These are phyloP conservation scores for Penicillium palitans DNA, from an alignment of 2,329 filamentous ascomycete genomes.

Conservation along the genomic window DNA sequence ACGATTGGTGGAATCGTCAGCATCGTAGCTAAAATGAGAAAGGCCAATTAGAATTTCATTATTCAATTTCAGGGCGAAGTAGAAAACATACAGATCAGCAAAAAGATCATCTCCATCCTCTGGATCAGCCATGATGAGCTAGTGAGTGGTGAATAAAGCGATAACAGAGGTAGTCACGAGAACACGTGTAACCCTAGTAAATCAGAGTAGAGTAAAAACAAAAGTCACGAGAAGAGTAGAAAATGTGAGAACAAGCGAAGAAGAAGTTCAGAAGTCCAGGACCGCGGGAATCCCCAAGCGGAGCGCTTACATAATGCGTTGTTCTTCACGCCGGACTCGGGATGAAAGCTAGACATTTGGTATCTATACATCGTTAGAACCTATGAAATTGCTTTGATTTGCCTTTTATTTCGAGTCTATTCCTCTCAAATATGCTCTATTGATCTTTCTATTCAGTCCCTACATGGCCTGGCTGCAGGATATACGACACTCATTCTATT, in stretches of 20 bases:
- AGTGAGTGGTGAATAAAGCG: background rate
- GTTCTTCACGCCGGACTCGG: background rate
- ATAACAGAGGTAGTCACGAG: background rate
- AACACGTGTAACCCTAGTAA: background rate
- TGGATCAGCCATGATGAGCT: slow-evolving; percentile 69
- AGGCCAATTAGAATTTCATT: slow-evolving; percentile 13
- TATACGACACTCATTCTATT: slow-evolving; percentile 8
- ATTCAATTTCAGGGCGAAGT: background rate
- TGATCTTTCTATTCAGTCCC: slow-evolving; percentile 1
- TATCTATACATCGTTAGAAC: slow-evolving; percentile 1
- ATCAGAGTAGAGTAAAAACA: background rate
- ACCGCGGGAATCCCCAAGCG: slow-evolving; percentile 17
- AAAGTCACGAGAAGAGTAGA: background rate
- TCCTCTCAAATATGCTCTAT: background rate
- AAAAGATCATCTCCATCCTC: slow-evolving; percentile 94
- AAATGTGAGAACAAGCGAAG: slow-evolving; percentile 6
- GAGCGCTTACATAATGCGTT: slow-evolving; percentile 20
- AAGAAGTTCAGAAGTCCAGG: slow-evolving; percentile 20
- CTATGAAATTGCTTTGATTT: background rate
- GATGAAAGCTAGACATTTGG: background rate
- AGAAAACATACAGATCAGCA: slow-evolving; percentile 75
- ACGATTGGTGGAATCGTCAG: slow-evolving; percentile 56
- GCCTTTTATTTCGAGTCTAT: background rate
- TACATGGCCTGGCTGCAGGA: slow-evolving; percentile 21
- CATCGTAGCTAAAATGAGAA: slow-evolving; percentile 60